phyloP scores from a whole-genome alignment of 805 yeast species.

The Saturnispora kantuleensis region DNA sequence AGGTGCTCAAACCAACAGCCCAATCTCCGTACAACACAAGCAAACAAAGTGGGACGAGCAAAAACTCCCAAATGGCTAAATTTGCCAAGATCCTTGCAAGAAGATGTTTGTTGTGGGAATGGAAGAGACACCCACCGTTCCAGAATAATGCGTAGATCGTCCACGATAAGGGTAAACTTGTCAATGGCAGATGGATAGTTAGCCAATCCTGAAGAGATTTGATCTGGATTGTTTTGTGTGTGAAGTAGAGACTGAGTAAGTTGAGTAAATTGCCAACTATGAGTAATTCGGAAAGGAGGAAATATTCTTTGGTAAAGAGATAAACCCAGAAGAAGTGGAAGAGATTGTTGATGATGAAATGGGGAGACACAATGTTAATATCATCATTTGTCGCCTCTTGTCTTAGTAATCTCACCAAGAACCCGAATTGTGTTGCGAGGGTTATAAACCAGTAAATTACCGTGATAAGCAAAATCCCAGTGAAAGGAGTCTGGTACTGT shows the following conservation, averaged over 20 bases:
- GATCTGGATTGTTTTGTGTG: conserved; percentile 50
- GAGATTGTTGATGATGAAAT: conserved; percentile 54
- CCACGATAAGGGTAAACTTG: conserved; percentile 72
- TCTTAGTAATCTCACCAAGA: conserved; percentile 32
- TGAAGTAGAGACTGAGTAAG: conserved; percentile 42
- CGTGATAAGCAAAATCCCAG: conserved; percentile 41
- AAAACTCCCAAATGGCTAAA: conserved; percentile 67
- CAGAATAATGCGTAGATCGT: conserved; percentile 63
- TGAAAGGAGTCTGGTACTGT: conserved; percentile 57
- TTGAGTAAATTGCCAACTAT: conserved; percentile 52
- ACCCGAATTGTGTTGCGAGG: conserved; percentile 41
- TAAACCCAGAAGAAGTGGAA: conserved; percentile 54
- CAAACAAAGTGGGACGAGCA: conserved; percentile 52
- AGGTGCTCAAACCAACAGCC: conserved; percentile 52
- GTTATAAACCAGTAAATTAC: conserved; percentile 50
- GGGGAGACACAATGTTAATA: conserved; percentile 43
- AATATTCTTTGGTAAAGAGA: conserved; percentile 50
- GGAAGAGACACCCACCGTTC: conserved; percentile 75
- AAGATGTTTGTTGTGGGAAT: conserved; percentile 42
- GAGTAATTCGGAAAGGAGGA: conserved; percentile 48
- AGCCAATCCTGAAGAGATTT: conserved; percentile 43
- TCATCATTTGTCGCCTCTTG: conserved; percentile 16
- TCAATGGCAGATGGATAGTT: conserved; percentile 52
- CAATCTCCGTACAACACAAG: conserved; percentile 58
- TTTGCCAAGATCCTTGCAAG: conserved; percentile 62